phyloP scores from a whole-genome alignment of 129 eudicot species.

The Helichrysum umbraculigerum region DNA sequence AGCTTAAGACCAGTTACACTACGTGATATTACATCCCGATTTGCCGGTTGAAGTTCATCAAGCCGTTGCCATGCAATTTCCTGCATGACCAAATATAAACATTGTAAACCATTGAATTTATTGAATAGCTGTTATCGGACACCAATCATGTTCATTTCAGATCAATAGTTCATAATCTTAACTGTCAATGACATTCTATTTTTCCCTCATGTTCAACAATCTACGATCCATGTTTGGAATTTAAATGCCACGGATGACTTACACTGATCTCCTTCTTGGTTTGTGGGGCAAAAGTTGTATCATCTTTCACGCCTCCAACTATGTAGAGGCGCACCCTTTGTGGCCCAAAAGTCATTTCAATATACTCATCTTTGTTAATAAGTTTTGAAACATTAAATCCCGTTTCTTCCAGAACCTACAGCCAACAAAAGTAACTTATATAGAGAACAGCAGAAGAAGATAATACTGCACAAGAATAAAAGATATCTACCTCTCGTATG shows the following conservation, averaged over 20 bases:
- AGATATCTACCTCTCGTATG: slow-evolving; percentile 69
- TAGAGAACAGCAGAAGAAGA: background rate
- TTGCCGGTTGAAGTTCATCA: slow-evolving; percentile 85
- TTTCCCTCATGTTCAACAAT: background rate
- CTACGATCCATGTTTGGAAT: background rate
- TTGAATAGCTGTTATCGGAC: background rate
- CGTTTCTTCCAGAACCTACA: slow-evolving; percentile 97
- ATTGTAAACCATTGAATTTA: background rate
- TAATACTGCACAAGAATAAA: background rate
- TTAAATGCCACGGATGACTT: slow-evolving; percentile 34
- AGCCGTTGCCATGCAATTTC: slow-evolving; percentile 99
- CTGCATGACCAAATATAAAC: slow-evolving; percentile 36
- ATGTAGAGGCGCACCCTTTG: slow-evolving; percentile 96
- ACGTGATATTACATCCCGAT: slow-evolving; percentile 84
- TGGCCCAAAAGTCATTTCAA: slow-evolving; percentile 88
- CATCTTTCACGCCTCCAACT: slow-evolving; percentile 91
- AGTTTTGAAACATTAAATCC: slow-evolving; percentile 88
- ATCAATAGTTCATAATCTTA: background rate
- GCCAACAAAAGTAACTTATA: slow-evolving; percentile 22
- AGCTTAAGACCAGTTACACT: slow-evolving; percentile 88
- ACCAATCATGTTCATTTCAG: slow-evolving; percentile 4
- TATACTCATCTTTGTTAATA: slow-evolving; percentile 84
- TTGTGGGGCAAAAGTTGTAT: slow-evolving; percentile 91
- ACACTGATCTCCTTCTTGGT: slow-evolving; percentile 98
- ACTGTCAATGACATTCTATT: background rate